phyloP scores from a whole-genome alignment of 495 filamentous ascomycete species.

The Aspergillus saccharolyticus region DNA sequence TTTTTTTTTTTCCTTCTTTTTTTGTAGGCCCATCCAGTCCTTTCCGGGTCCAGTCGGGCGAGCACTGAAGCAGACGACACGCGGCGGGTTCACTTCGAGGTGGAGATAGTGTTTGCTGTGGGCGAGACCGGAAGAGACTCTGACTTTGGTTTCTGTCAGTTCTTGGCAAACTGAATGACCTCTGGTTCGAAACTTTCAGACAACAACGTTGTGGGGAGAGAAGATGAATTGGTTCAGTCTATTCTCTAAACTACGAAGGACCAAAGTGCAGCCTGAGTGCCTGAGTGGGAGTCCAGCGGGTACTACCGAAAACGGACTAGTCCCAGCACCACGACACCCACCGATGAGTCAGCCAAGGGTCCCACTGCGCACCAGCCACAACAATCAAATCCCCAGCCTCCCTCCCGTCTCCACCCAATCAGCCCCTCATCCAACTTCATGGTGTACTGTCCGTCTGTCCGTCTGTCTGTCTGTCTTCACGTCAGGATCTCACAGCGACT shows the following conservation, averaged over 20 bases:
- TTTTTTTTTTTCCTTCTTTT: not conserved
- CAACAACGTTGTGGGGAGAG: not conserved
- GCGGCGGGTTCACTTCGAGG: not conserved
- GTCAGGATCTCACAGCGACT: too few species aligned
- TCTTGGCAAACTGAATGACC: not conserved
- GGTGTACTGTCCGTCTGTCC: not conserved
- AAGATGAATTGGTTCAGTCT: too few species aligned
- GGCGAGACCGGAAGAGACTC: not conserved
- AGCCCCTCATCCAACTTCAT: not conserved
- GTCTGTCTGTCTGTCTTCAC: not conserved
- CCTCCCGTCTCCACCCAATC: not conserved
- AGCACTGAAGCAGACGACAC: not conserved
- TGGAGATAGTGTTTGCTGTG: too few species aligned
- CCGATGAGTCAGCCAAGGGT: constrained; percentile 5
- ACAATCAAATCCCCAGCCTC: not conserved
- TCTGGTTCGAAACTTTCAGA: not conserved
- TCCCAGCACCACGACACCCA: too few species aligned
- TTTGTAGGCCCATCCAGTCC: not conserved
- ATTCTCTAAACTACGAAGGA: too few species aligned
- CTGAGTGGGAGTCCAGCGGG: not conserved
- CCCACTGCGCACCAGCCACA: not conserved
- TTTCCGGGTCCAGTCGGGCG: not conserved
- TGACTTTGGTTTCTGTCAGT: not conserved
- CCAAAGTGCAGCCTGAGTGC: too few species aligned
- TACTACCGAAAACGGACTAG: not conserved